Base-by-base conservation (phyloP, 2,329 filamentous ascomycete species). In the Coniella lustricola region DNA sequence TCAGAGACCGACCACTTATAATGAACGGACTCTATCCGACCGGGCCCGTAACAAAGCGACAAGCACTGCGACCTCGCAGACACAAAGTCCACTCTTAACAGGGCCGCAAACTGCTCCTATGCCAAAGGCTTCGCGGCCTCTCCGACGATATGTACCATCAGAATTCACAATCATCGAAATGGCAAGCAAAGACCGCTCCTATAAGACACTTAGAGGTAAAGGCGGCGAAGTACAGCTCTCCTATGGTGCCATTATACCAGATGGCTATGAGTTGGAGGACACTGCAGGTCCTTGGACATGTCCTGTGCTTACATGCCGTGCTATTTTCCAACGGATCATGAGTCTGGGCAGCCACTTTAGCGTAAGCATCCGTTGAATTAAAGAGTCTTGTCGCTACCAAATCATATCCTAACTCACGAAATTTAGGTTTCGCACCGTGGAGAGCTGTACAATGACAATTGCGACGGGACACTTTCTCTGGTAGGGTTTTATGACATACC, bases 231-330 rank as follows among this genome's bases (percentile, higher is more conserved):
- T 55, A 7, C 16, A 17, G 1, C 14, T 37, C 2, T 31, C 53
- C 14, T 32, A 10, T 10, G 58, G 57, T 4, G 53, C 52, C 3
- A 31, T 61, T 25, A 50, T 61, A 8, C 58, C 59, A 1, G 46
- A 53, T 21, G 53, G 56, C 3, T 61, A 61, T 43, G 39, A 50
- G 14, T 43, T 59, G 17, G 54, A 58, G 36, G 38, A 17, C 17
- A 54, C 51, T 3, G 31, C 44, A 3, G 49, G 52, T n/a, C 53
- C 53, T 21, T 61, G 58, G 57, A 51, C 55, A 9, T 61, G 59
- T 25, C 55, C 59, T 3, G 44, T 60, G 1, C 54, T 55, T 9
- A 55, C 46, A 1, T 61, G 59, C 42, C 50, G 54, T 14, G 48
- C 25, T 32, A 29, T 51, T 0, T 55, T 52, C 34, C 31, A 31